phyloP scores from a whole-genome alignment of 495 filamentous ascomycete genomes.

The Daldinia childiae region DNA sequence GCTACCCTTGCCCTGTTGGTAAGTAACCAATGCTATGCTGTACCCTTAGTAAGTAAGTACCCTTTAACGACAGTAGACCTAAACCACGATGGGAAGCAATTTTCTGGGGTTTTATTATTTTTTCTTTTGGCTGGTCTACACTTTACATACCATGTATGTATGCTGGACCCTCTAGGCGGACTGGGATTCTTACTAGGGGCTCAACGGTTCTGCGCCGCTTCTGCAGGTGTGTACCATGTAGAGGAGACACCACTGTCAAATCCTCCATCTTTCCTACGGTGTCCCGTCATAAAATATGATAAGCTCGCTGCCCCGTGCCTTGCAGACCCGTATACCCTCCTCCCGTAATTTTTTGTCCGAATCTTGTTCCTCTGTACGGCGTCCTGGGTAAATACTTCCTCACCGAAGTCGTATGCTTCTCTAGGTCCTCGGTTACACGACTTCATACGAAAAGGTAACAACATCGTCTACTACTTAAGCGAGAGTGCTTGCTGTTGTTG shows the following conservation, averaged over 20 bases:
- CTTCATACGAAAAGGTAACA: slow-evolving; percentile 29
- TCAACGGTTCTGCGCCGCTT: slow-evolving; percentile 43
- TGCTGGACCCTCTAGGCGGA: slow-evolving; percentile 20
- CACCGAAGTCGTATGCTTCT: slow-evolving; percentile 41
- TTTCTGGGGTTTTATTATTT: slow-evolving; percentile 42
- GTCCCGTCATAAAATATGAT: slow-evolving; percentile 45
- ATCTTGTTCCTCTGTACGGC: slow-evolving; percentile 28
- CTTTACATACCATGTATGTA: slow-evolving; percentile 24
- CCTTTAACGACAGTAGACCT: slow-evolving; percentile 35
- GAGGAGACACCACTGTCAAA: slow-evolving; percentile 31
- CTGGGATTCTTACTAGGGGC: slow-evolving; percentile 39
- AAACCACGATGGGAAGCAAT: slow-evolving; percentile 46
- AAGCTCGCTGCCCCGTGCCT: slow-evolving; percentile 47
- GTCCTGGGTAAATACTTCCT: slow-evolving; percentile 43
- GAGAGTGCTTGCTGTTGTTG: slow-evolving; percentile 25
- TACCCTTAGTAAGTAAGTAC: slow-evolving; percentile 18
- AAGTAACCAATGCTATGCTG: slow-evolving; percentile 23
- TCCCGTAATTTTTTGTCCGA: slow-evolving; percentile 42
- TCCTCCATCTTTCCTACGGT: slow-evolving; percentile 36
- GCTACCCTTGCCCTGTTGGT: slow-evolving; percentile 25
- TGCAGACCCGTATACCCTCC: slow-evolving; percentile 45
- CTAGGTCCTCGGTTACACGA: slow-evolving; percentile 37
- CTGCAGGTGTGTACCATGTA: slow-evolving; percentile 45
- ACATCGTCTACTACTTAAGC: slow-evolving; percentile 36
- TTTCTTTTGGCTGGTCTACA: slow-evolving; percentile 14